Conservation (phyloP, 2,329 filamentous ascomycete genomes). For the Hypoxylon sp. region DNA sequence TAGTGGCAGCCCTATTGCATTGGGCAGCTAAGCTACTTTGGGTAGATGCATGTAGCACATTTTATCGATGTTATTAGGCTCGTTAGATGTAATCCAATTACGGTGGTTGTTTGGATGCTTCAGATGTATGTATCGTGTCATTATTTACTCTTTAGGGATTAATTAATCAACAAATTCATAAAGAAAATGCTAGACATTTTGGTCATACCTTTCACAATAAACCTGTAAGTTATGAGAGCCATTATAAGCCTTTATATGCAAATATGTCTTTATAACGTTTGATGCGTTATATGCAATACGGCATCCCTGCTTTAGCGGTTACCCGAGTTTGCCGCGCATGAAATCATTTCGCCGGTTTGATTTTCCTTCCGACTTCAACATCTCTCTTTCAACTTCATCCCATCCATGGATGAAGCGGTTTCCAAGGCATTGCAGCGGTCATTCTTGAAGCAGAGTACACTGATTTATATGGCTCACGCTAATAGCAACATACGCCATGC, state of each 20-base stretch:
- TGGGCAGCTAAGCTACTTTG: slow-evolving; percentile 5
- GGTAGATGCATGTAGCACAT: background rate
- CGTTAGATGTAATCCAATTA: no score
- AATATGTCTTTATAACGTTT: background rate
- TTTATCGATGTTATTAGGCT: no score
- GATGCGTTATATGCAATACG: slow-evolving; percentile 1
- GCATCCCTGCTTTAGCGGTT: background rate
- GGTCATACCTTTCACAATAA: background rate
- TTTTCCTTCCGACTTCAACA: slow-evolving; percentile 39
- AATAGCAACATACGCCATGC: background rate
- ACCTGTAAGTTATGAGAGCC: background rate
- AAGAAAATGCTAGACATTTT: no score
- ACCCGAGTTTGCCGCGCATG: slow-evolving; percentile 25
- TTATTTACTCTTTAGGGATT: no score
- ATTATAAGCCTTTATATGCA: background rate
- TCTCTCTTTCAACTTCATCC: slow-evolving; percentile 38
- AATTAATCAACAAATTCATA: no score
- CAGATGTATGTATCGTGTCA: no score
- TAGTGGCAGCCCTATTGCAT: background rate
- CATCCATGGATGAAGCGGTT: slow-evolving; percentile 1
- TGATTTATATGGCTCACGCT: background rate
- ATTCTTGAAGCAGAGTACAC: slow-evolving; percentile 1
- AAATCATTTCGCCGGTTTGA: slow-evolving; percentile 31
- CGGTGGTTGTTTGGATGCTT: no score
- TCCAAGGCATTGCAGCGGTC: background rate